A percentile compares a stretch with the other conserved stretches of the same genome.
Conservation (phyloP, 2,329 filamentous ascomycete genomes). For the Zalaria obscura region DNA sequence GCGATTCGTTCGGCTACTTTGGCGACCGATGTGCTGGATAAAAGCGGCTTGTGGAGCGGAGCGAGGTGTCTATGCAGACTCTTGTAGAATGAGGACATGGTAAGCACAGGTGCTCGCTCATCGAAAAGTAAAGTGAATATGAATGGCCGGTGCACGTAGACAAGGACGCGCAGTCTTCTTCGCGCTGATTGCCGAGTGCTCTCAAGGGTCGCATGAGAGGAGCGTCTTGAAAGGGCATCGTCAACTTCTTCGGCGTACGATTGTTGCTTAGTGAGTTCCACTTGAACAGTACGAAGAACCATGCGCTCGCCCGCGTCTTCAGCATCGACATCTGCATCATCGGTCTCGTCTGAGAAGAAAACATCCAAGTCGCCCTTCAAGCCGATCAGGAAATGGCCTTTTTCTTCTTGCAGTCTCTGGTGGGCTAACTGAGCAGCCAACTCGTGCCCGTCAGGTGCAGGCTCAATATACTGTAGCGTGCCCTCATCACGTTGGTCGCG, state of each 20-base stretch:
- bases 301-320: constrained; percentile 32
- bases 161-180: constrained; percentile 46
- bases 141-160: constrained; percentile 62
- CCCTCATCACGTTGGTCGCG: constrained; percentile 7
- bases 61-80: constrained; percentile 38
- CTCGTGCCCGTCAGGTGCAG: constrained; percentile 23
- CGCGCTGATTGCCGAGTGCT: constrained; percentile 11
- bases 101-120: constrained; percentile 41
- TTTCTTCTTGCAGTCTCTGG: constrained; percentile 27
- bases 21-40: constrained; percentile 25
- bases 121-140: constrained; percentile 64
- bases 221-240: constrained; percentile 14
- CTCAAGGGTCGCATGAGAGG: constrained; percentile 34
- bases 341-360: constrained; percentile 26
- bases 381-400: constrained; percentile 53
- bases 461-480: constrained; percentile 15
- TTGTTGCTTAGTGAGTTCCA: constrained; percentile 36
- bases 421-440: constrained; percentile 49
- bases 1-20: constrained; percentile 28
- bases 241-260: constrained; percentile 7
- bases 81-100: constrained; percentile 29
- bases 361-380: constrained; percentile 51
- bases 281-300: constrained; percentile 49
- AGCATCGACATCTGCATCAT: constrained; percentile 14
- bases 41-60: constrained; percentile 30